Conservation (phyloP, 352 stramenopile genomes). For the Globisporangium abappressorium region DNA sequence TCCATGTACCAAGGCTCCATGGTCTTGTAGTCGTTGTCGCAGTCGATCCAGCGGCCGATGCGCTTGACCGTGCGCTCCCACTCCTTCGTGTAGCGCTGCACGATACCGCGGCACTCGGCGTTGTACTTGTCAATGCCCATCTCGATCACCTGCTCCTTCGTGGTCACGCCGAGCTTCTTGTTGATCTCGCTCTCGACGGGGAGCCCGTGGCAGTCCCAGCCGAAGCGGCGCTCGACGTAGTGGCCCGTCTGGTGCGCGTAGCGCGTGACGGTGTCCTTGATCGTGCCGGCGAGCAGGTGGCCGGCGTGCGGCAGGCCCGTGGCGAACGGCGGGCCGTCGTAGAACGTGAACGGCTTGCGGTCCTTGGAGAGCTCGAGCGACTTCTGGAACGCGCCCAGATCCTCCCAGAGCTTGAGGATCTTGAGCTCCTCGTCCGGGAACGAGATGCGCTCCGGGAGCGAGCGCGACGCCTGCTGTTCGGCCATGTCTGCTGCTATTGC, state of each 20-base stretch:
- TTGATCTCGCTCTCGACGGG: slow-evolving; percentile 99
- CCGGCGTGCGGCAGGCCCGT: slow-evolving; percentile 98
- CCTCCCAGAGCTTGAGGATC: slow-evolving; percentile 76
- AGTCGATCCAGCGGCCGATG: slow-evolving; percentile 99
- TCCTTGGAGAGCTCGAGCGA: slow-evolving; percentile 91
- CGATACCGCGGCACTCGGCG: slow-evolving; percentile 95
- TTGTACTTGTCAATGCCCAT: slow-evolving; percentile 99
- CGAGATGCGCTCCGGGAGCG: slow-evolving; percentile 84
- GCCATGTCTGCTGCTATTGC: slow-evolving; percentile 12
- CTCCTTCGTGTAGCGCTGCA: slow-evolving; percentile 98
- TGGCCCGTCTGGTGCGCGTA: slow-evolving; percentile 98
- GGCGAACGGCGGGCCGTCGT: slow-evolving; percentile 99
- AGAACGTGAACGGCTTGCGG: slow-evolving; percentile 98
- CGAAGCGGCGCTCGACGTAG: slow-evolving; percentile 96
- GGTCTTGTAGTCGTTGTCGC: slow-evolving; percentile 99
- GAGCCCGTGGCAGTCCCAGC: slow-evolving; percentile 99
- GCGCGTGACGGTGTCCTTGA: slow-evolving; percentile 99
- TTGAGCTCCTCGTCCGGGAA: slow-evolving; percentile 83
- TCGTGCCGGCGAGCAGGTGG: slow-evolving; percentile 98
- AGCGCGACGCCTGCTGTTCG: slow-evolving; percentile 38
- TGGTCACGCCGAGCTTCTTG: slow-evolving; percentile 98
- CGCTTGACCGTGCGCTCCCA: slow-evolving; percentile 98
- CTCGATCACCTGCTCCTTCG: slow-evolving; percentile 96
- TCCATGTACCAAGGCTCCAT: slow-evolving; percentile 99
- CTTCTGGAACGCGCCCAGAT: slow-evolving; percentile 89